Evolutionary conservation across 1,284 basidiomycete species (phyloP).

Genomic region (Tausonia pullulans): DNA sequence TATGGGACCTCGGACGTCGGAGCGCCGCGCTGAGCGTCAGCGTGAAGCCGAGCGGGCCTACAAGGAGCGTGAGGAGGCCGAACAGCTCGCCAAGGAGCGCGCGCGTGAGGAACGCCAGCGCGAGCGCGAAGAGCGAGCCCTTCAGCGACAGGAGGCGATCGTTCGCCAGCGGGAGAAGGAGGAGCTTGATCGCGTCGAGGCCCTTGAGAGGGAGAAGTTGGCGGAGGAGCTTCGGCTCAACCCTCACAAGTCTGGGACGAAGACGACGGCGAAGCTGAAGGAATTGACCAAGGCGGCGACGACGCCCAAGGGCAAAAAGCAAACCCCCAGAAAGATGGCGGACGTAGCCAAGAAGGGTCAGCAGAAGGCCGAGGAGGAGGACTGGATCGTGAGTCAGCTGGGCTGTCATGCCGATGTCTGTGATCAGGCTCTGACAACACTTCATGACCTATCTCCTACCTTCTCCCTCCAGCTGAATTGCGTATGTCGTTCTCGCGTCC

Average conservation of each 20-base stretch:
- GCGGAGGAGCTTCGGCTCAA: neutral
- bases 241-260: neutral
- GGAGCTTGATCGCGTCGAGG: neutral
- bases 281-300: neutral
- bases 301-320: neutral
- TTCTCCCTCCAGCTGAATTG: neutral
- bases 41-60: slow-evolving; percentile 29
- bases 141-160: slow-evolving; percentile 4
- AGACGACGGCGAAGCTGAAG: neutral
- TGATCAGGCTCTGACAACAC: too few species aligned
- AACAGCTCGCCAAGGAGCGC: slow-evolving; percentile 28
- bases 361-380: neutral
- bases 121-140: slow-evolving; percentile 16
- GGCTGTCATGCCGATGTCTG: too few species aligned
- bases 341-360: slow-evolving; percentile 2
- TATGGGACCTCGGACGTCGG: slow-evolving; percentile 33
- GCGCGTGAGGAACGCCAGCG: slow-evolving; percentile 29
- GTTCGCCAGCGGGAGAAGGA: neutral
- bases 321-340: neutral
- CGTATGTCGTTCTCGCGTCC: too few species aligned
- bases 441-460: neutral
- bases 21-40: slow-evolving; percentile 36
- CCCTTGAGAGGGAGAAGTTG: neutral
- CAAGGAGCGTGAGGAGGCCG: slow-evolving; percentile 30
- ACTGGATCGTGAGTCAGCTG: slow-evolving; percentile 6